Conservation (phyloP, 2,329 filamentous ascomycete species). For the Rhinocladiella mackenziei region DNA sequence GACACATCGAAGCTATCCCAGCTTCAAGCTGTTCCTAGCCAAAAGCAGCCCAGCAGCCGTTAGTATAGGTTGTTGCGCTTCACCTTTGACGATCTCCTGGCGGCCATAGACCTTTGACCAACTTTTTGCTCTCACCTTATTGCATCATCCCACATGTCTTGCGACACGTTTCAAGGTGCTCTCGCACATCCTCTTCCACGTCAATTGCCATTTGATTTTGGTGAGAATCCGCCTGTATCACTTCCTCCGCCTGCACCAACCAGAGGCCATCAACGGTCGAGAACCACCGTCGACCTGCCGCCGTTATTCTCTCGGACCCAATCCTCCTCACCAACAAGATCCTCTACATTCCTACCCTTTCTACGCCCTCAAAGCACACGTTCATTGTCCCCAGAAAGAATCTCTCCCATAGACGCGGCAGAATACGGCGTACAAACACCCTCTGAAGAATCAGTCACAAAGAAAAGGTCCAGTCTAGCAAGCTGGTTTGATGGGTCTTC, state of each 20-base stretch:
- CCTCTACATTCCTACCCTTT: slow-evolving; percentile 28
- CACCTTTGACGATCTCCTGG: slow-evolving; percentile 4
- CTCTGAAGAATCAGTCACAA: slow-evolving; percentile 12
- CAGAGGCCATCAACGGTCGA: slow-evolving; percentile 25
- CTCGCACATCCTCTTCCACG: slow-evolving; percentile 11
- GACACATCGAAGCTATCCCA: no score
- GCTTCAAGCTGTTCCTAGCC: no score
- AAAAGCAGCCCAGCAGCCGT: not conserved
- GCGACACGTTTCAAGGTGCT: slow-evolving; percentile 15
- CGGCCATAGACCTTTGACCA: not conserved
- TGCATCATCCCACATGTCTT: slow-evolving; percentile 24
- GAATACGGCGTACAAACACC: slow-evolving; percentile 8
- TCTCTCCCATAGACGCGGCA: slow-evolving; percentile 14
- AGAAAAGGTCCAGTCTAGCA: slow-evolving; percentile 34
- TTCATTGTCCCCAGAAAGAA: slow-evolving; percentile 26
- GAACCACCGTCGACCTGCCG: slow-evolving; percentile 25
- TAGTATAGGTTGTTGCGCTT: not conserved
- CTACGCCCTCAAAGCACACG: slow-evolving; percentile 21
- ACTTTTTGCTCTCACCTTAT: slow-evolving; percentile 3
- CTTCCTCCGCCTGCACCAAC: slow-evolving; percentile 23
- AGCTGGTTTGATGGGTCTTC: slow-evolving; percentile 54
- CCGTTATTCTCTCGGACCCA: slow-evolving; percentile 19
- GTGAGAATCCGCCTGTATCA: slow-evolving; percentile 9
- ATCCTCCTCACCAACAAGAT: slow-evolving; percentile 26
- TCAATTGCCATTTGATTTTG: slow-evolving; percentile 11